Conservation (phyloP, 192 early-diverging fungal species). For the Coemansia sp. region DNA sequence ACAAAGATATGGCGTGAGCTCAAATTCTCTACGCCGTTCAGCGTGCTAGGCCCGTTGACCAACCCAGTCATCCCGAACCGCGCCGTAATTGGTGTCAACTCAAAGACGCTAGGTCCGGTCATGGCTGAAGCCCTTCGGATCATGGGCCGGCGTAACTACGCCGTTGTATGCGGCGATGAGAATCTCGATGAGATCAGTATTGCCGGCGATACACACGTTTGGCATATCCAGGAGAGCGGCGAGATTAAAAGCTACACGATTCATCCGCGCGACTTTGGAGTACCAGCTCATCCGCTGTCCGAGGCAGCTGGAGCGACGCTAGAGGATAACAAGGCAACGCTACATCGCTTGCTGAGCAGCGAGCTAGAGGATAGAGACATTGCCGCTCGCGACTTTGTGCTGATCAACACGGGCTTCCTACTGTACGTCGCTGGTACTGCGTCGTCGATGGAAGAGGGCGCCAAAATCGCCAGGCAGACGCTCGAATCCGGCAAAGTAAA, state of each 20-base stretch:
- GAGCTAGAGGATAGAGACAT: conserved; percentile 57
- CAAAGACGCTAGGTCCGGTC: conserved; percentile 67
- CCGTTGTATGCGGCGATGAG: conserved; percentile 90
- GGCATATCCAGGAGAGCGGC: conserved; percentile 68
- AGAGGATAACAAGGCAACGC: conserved; percentile 68
- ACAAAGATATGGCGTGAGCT: conserved; percentile 75
- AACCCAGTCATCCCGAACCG: conserved; percentile 81
- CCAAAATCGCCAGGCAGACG: conserved; percentile 67
- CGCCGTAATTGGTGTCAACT: conserved; percentile 85
- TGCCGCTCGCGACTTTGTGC: conserved; percentile 83
- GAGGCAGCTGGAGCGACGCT: conserved; percentile 68
- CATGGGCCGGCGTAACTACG: conserved; percentile 70
- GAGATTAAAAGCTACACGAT: conserved; percentile 63
- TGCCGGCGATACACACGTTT: conserved; percentile 82
- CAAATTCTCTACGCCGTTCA: conserved; percentile 89
- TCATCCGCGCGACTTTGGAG: conserved; percentile 80
- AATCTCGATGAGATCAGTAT: conserved; percentile 91
- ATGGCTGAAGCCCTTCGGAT: conserved; percentile 81
- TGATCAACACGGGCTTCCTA: conserved; percentile 83
- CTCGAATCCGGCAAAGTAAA: conserved; percentile 70
- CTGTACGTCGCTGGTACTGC: conserved; percentile 77
- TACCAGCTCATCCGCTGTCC: conserved; percentile 66
- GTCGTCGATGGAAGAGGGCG: conserved; percentile 67
- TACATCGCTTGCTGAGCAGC: conserved; percentile 65
- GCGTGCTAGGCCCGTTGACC: conserved; percentile 84